Percentiles rank a stretch among this genome's conserved stretches.
Evolutionary conservation across 805 yeast genomes (phyloP).

Genomic region (Tetrapisispora iriomotensis): DNA sequence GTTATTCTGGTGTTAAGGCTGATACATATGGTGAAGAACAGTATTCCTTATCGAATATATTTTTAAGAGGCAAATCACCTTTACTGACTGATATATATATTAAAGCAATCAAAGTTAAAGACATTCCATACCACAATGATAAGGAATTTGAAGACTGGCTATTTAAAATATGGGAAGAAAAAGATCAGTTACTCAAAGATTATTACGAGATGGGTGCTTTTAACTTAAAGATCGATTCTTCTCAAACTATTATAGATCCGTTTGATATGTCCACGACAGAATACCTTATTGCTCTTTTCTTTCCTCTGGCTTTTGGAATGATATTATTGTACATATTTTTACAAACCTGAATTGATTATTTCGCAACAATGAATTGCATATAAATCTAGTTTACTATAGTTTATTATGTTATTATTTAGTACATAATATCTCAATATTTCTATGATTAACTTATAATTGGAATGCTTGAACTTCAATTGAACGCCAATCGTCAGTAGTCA

Average conservation of each 20-base stretch:
- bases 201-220: slow-evolving; percentile 51
- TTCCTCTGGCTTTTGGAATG: not conserved
- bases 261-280: slow-evolving; percentile 1
- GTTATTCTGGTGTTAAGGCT: slow-evolving; percentile 58
- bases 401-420: too few relatives aligned
- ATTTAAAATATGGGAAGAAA: slow-evolving; percentile 58
- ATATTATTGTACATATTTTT: not conserved
- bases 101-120: slow-evolving; percentile 43
- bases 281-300: not conserved
- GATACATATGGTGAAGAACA: slow-evolving; percentile 67
- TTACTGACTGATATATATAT: slow-evolving; percentile 52
- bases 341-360: too few relatives aligned
- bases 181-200: slow-evolving; percentile 62
- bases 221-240: slow-evolving; percentile 5
- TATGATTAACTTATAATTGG: slow-evolving; percentile 14
- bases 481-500: slow-evolving; percentile 51
- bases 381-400: too few relatives aligned
- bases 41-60: slow-evolving; percentile 54
- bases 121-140: slow-evolving; percentile 49
- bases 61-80: slow-evolving; percentile 66
- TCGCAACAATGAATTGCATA: too few relatives aligned
- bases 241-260: not conserved
- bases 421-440: too few relatives aligned
- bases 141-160: slow-evolving; percentile 71
- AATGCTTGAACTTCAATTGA: slow-evolving; percentile 22